Base-by-base conservation (phyloP, 495 filamentous ascomycete species). In the Aspergillus nanangensis region DNA sequence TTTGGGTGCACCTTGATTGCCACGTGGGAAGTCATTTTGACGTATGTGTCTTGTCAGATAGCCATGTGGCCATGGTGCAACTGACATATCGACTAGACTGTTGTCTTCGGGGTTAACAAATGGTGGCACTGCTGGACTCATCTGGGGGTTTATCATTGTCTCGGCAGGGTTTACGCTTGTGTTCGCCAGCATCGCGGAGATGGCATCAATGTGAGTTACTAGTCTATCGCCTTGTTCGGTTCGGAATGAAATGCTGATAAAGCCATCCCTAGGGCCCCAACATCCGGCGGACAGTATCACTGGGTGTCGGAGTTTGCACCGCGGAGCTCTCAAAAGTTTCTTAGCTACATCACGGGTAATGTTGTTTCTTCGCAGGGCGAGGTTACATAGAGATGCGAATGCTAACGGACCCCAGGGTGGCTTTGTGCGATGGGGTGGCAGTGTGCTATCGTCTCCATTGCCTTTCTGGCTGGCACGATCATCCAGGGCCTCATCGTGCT, bases 301-400 rank as follows among this genome's bases (percentile, higher is more conserved):
- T 83, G 79, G 80, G 76, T 81, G 5, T 80, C 72, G 4, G 78
- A 81, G 47, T 75, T 81, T 49, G 72, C 79, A 9, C 78, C 80
- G 14, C 57, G 51, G 4, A 64, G 56, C n/a, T 71, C 56, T 31
- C 78, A 79, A 45, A 80, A 77, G 42, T 78, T 78, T 32, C 59
- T 81, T 8, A 80, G 79, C 51, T 84, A 82, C 53, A 67, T 81
- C 25, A 77, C 77, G 37, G 78, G 78, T 69, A 62, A 32, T 9
- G 15, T 25, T 34, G 9, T 18, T 7, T 3, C 7, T 18, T 7
- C 3, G 7, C 3, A 7, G 3, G 21, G 25, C 10, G 38, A 7
- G 27, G 15, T 1, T 20, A 7, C 14, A 29, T 38, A 32, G n/a
- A n/a, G n/a, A n/a, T n/a, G n/a, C n/a, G n/a, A n/a, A n/a, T 5